phyloP scores from a whole-genome alignment of 1,284 basidiomycete genomes.

The Golubevia sp. region DNA sequence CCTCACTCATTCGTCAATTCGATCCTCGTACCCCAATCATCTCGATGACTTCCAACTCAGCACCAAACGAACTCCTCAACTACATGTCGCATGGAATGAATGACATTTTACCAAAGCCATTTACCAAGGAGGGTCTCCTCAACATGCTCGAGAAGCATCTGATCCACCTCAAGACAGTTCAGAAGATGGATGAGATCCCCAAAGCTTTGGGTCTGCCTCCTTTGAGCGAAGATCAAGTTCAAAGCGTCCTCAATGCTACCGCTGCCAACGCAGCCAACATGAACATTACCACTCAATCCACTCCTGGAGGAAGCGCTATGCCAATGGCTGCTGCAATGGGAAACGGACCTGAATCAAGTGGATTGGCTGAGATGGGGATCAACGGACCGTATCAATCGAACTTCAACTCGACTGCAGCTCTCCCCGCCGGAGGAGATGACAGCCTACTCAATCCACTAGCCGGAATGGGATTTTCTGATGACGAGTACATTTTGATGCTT shows the following conservation, averaged over 20 bases:
- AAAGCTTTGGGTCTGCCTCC: slow-evolving; percentile 17
- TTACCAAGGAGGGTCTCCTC: slow-evolving; percentile 86
- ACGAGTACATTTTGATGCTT: slow-evolving; percentile 52
- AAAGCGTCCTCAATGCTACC: slow-evolving; percentile 12
- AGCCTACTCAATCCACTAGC: slow-evolving; percentile 37
- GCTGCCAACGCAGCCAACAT: slow-evolving; percentile 13
- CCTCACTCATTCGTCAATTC: slow-evolving; percentile 89
- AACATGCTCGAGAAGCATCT: slow-evolving; percentile 96
- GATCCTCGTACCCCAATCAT: slow-evolving; percentile 94
- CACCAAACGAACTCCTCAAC: slow-evolving; percentile 87
- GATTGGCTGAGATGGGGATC: too few relatives aligned
- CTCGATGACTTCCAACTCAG: slow-evolving; percentile 92
- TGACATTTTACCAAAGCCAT: slow-evolving; percentile 94
- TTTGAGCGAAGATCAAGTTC: slow-evolving; percentile 14
- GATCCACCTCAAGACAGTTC: slow-evolving; percentile 86
- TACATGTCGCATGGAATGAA: slow-evolving; percentile 92
- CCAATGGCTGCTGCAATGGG: slow-evolving; percentile 12
- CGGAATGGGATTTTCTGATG: slow-evolving; percentile 50
- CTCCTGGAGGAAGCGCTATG: background rate
- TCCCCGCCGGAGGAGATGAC: slow-evolving; percentile 6
- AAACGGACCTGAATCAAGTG: slow-evolving; percentile 10
- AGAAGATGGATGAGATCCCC: slow-evolving; percentile 63
- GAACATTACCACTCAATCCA: background rate
- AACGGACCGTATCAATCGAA: too few relatives aligned
- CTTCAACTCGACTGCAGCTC: too few relatives aligned